Evolutionary conservation across 495 filamentous ascomycete genomes (phyloP), one percentile per base, ranked within the genome.

Genomic region (Lasiosphaeria ovina): DNA sequence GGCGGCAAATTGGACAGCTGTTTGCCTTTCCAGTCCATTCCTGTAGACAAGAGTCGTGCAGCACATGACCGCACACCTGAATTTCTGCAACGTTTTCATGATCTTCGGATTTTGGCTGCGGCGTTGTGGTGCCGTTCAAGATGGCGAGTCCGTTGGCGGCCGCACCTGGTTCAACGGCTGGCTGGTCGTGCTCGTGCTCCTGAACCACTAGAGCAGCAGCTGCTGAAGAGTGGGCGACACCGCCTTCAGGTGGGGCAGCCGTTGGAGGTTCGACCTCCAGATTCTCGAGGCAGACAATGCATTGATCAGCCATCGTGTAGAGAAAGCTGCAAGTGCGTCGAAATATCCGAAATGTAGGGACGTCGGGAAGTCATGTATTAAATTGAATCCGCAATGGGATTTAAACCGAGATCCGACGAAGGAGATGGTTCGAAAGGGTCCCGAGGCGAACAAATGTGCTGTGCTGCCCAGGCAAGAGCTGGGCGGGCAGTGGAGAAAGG

Each of bases 1-100:
- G 87, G 58, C 94, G 90, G 73, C 94, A 99, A 72, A 98, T 95
- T 12, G 94, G 94, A 70, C 94, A 99, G 70, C 92, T 97, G 75
- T 98, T 99, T 58, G 95, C 93, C 69, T 93, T 86, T 75, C 94
- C 91, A 35, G 89, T 90, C 94, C 94, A 99, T 59, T 91, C 89
- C 66, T 87, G 86, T 59, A 99, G 76, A 69, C 94, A 99, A 52
- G 88, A 85, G 74, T 99, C 86, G 71, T 99, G 94, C 63, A 98
- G 76, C 57, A 89, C 83, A 79, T 99, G 94, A 47, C 87, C 87
- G 76, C 94, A 99, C 40, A 92, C 67, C 59, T 79, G 68, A 45
- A 85, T 82, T 45, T 77, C 62, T 40, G 82, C 82, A 53, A 85
- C 76, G 60, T 75, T 65, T 35, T 69, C 66, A 55, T 62, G 57